phyloP scores from a whole-genome alignment of 495 filamentous ascomycete genomes.

The Lophiostoma macrostomum region DNA sequence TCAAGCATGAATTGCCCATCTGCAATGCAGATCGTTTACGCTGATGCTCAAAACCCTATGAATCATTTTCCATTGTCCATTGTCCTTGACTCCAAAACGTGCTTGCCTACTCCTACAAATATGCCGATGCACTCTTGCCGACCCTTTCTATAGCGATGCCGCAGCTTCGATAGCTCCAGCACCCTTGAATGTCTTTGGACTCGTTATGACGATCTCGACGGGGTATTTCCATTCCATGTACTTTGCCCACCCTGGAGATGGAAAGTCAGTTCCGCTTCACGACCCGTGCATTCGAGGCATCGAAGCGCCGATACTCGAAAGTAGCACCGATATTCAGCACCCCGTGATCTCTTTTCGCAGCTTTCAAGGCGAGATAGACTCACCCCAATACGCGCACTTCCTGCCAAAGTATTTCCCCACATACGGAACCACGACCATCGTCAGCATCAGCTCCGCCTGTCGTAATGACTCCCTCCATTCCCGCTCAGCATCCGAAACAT shows the following conservation, averaged over 20 bases:
- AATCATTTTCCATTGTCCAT: not conserved
- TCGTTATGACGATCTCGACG: conserved; percentile 59
- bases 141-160: conserved; percentile 58
- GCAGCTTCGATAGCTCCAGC: conserved; percentile 68
- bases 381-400: conserved; percentile 95
- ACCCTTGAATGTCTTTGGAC: conserved; percentile 57
- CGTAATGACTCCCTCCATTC: conserved; percentile 93
- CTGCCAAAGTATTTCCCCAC: conserved; percentile 89
- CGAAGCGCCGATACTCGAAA: too few species aligned
- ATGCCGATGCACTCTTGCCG: not conserved
- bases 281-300: too few species aligned
- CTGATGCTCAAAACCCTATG: too few species aligned
- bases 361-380: conserved; percentile 36
- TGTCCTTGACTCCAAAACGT: not conserved
- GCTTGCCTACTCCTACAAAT: not conserved
- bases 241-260: conserved; percentile 60
- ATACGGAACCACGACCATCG: conserved; percentile 91
- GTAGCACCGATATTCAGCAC: conserved; percentile 10
- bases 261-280: too few species aligned
- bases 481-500: conserved; percentile 62
- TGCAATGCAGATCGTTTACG: too few species aligned
- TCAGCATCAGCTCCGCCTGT: conserved; percentile 86
- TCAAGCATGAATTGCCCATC: too few species aligned
- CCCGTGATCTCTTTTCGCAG: not conserved
- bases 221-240: conserved; percentile 80